A percentile compares a stretch with the other conserved stretches of the same genome.
Evolutionary conservation across 2,329 filamentous ascomycete species (phyloP).

Genomic region (Calonectria pseudoreteaudii): DNA sequence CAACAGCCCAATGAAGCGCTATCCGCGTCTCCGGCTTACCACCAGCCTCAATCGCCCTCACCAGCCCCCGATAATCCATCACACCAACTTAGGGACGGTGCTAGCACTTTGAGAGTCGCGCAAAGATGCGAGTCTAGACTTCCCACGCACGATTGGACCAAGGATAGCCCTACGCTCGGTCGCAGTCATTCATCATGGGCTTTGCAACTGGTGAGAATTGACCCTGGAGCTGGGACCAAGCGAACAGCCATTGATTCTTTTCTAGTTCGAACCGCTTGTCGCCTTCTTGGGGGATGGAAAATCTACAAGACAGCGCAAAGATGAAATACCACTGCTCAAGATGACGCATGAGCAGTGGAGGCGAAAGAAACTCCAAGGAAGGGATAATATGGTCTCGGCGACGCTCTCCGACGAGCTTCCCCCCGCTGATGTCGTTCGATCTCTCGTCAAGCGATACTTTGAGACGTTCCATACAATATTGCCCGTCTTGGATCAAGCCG

Average conservation of each 20-base stretch:
- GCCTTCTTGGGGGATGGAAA: not conserved
- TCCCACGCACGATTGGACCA: not conserved
- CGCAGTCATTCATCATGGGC: not conserved
- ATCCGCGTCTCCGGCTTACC: not conserved
- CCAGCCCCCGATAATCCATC: not conserved
- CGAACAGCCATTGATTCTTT: not conserved
- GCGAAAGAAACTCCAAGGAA: not conserved
- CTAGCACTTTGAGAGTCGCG: not conserved
- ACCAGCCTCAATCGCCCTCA: not conserved
- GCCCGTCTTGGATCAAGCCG: not conserved
- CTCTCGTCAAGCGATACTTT: not conserved
- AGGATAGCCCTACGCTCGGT: not conserved
- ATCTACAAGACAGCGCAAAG: not conserved
- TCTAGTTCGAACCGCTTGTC: not conserved
- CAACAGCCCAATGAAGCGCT: not conserved
- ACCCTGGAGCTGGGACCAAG: not conserved
- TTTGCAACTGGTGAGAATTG: not conserved
- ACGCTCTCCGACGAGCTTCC: not conserved
- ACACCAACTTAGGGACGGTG: not conserved
- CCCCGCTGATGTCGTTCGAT: not conserved
- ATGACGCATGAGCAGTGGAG: not conserved
- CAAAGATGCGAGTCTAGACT: not conserved
- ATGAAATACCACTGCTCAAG: not conserved
- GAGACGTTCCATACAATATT: not conserved
- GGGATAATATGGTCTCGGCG: not conserved